phyloP scores from a whole-genome alignment of 2,329 filamentous ascomycete genomes.

The Zarea fungicola region DNA sequence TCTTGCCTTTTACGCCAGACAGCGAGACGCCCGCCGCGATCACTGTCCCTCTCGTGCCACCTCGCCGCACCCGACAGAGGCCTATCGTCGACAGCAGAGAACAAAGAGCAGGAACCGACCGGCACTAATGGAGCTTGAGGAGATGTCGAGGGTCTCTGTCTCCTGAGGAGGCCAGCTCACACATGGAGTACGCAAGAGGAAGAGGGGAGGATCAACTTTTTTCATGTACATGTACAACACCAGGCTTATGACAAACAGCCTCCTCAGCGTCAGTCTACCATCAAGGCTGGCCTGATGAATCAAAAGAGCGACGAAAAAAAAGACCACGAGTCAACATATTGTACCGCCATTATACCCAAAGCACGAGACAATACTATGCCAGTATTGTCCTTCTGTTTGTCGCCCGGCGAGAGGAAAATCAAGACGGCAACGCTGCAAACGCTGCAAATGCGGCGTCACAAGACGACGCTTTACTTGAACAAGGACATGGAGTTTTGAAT shows the following conservation, averaged over 20 bases:
- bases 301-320: neutral
- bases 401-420: too few species aligned
- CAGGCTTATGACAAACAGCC: neutral
- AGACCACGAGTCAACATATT: neutral
- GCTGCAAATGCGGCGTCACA: slow-evolving; percentile 35
- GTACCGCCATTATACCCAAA: slow-evolving; percentile 1
- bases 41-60: slow-evolving; percentile 38
- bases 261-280: too few species aligned
- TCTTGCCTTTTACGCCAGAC: slow-evolving; percentile 33
- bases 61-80: slow-evolving; percentile 28
- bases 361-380: neutral
- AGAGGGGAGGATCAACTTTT: neutral
- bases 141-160: neutral
- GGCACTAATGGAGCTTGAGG: slow-evolving; percentile 23
- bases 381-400: too few species aligned
- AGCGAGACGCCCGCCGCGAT: slow-evolving; percentile 37
- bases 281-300: too few species aligned
- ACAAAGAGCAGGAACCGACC: slow-evolving; percentile 35
- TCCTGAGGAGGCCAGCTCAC: neutral
- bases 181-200: neutral
- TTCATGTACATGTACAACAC: neutral
- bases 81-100: slow-evolving; percentile 30
- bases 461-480: slow-evolving; percentile 93
- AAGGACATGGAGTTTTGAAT: slow-evolving; percentile 90
- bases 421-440: neutral